Evolutionary conservation across 2,329 filamentous ascomycete genomes (phyloP).

Genomic region (Neobulgaria alba): DNA sequence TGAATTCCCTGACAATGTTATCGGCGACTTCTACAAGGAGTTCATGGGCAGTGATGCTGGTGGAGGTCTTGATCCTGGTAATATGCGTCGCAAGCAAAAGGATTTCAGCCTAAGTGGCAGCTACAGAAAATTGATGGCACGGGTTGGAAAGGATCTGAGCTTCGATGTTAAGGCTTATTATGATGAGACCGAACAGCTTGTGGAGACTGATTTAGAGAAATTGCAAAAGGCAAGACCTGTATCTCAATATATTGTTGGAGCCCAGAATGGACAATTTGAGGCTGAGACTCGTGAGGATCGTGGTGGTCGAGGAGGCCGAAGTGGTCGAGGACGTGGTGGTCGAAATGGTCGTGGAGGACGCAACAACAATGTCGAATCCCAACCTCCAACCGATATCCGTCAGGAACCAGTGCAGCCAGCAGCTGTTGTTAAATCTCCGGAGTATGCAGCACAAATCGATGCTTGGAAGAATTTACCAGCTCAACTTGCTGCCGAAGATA

Average conservation of each 20-base stretch:
- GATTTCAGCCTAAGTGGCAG: slow-evolving; percentile 84
- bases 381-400: not conserved
- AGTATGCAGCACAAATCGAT: slow-evolving; percentile 3
- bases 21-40: slow-evolving; percentile 73
- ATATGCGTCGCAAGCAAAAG: slow-evolving; percentile 79
- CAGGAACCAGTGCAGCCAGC: not conserved
- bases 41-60: slow-evolving; percentile 80
- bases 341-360: not conserved
- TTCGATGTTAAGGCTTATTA: slow-evolving; percentile 64
- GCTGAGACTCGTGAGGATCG: slow-evolving; percentile 1
- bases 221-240: slow-evolving; percentile 5
- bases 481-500: slow-evolving; percentile 21
- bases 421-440: not conserved
- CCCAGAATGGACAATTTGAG: not conserved
- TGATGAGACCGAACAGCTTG: slow-evolving; percentile 71
- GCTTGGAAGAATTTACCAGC: slow-evolving; percentile 20
- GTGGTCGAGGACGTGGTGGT: not conserved
- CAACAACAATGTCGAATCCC: not conserved
- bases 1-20: slow-evolving; percentile 72
- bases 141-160: slow-evolving; percentile 51
- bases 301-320: slow-evolving; percentile 2
- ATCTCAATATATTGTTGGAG: not conserved
- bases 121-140: slow-evolving; percentile 76
- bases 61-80: slow-evolving; percentile 68
- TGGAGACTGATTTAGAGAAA: slow-evolving; percentile 73